A percentile compares a stretch with the other conserved stretches of the same genome.
phyloP scores from a whole-genome alignment of 768 basidiomycete genomes.

The Sporobolomyces roseus region DNA sequence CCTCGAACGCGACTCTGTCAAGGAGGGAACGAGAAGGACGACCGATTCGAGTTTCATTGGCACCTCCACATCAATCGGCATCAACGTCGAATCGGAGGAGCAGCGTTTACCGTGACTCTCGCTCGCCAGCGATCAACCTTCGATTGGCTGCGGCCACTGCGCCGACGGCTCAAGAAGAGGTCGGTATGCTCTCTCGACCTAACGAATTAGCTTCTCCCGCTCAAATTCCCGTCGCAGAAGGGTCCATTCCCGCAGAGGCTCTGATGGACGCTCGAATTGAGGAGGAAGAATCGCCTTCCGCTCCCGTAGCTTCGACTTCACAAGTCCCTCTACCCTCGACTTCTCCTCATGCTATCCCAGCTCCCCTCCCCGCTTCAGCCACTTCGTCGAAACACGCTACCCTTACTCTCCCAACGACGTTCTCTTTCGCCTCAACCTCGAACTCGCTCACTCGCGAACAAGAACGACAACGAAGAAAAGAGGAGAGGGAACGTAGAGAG shows the following conservation, averaged over 20 bases:
- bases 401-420: slow-evolving; percentile 21
- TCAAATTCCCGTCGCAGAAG: too few species aligned
- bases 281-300: too few species aligned
- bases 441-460: slow-evolving; percentile 3
- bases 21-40: not conserved
- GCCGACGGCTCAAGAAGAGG: too few species aligned
- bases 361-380: slow-evolving; percentile 2
- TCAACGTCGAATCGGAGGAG: not conserved
- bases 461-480: slow-evolving; percentile 5
- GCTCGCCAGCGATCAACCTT: too few species aligned
- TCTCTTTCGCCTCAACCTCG: slow-evolving; percentile 5
- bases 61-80: not conserved
- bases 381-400: not conserved
- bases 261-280: too few species aligned
- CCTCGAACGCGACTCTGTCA: not conserved
- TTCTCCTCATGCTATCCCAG: not conserved
- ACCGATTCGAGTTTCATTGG: slow-evolving; percentile 1
- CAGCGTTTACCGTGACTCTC: too few species aligned
- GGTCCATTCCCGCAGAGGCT: too few species aligned
- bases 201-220: too few species aligned
- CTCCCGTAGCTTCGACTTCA: not conserved
- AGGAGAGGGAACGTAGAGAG: slow-evolving; percentile 22
- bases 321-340: not conserved
- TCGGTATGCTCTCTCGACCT: too few species aligned
- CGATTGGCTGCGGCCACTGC: too few species aligned